phyloP scores from a whole-genome alignment of 179 eudicot species.

The Silene noctiflora region DNA sequence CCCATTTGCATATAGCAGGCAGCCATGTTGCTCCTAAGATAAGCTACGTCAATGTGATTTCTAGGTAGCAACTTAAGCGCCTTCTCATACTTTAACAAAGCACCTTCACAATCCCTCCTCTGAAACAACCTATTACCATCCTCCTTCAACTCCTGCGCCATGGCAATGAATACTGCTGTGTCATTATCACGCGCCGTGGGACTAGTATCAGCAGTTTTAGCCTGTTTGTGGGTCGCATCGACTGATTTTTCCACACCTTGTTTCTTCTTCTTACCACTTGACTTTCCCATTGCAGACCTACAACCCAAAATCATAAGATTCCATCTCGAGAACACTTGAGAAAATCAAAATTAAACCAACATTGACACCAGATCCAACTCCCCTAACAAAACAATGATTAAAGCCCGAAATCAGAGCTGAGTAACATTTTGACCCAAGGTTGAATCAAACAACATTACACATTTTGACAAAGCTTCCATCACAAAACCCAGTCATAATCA shows the following conservation, averaged over 20 bases:
- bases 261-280: slow-evolving; percentile 56
- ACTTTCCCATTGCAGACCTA: slow-evolving; percentile 61
- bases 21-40: slow-evolving; percentile 79
- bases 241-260: slow-evolving; percentile 38
- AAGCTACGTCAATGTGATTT: slow-evolving; percentile 77
- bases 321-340: no score
- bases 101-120: slow-evolving; percentile 80
- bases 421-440: background rate
- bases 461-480: background rate
- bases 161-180: slow-evolving; percentile 58
- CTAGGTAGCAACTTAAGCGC: slow-evolving; percentile 78
- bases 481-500: background rate
- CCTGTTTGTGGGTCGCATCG: slow-evolving; percentile 33
- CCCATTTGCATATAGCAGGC: slow-evolving; percentile 96
- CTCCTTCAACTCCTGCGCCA: slow-evolving; percentile 70
- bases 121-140: slow-evolving; percentile 93
- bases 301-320: slow-evolving; percentile 16
- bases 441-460: slow-evolving; percentile 5
- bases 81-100: slow-evolving; percentile 86
- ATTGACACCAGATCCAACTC: background rate
- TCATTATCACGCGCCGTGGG: slow-evolving; percentile 59
- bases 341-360: no score
- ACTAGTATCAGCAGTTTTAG: slow-evolving; percentile 37
- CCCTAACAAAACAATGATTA: background rate
- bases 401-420: background rate